These are phyloP conservation scores for Claviceps sp. DNA, from an alignment of 2,329 filamentous ascomycete species.

Conservation along the genomic window DNA sequence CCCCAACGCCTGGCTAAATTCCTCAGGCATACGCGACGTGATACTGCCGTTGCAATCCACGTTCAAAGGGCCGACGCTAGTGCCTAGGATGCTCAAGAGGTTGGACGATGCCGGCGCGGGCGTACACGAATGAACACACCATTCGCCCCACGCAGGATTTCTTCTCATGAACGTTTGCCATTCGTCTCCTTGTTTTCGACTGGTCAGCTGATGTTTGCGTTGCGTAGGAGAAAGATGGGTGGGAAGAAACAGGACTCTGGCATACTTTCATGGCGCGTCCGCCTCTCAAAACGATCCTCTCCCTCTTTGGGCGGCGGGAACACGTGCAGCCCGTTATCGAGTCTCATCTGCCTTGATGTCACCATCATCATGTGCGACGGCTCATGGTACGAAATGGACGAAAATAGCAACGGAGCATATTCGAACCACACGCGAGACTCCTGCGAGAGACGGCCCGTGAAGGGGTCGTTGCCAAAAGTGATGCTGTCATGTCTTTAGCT, in stretches of 20 bases:
- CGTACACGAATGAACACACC: slow-evolving; percentile 27
- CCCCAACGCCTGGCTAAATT: slow-evolving; percentile 5
- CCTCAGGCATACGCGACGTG: slow-evolving; percentile 19
- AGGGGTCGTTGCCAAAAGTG: slow-evolving; percentile 4
- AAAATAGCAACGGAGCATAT: slow-evolving; percentile 12
- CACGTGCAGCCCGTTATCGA: slow-evolving; percentile 20
- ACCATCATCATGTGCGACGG: slow-evolving; percentile 28
- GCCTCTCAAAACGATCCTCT: slow-evolving; percentile 17
- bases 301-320: slow-evolving; percentile 23
- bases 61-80: slow-evolving; percentile 31
- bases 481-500: slow-evolving; percentile 4
- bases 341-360: slow-evolving; percentile 23
- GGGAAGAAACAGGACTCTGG: background rate
- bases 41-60: slow-evolving; percentile 20
- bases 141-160: slow-evolving; percentile 17
- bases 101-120: slow-evolving; percentile 26
- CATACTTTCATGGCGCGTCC: slow-evolving; percentile 25
- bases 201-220: too few relatives aligned
- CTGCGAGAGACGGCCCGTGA: background rate
- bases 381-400: slow-evolving; percentile 34
- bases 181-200: too few relatives aligned
- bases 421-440: slow-evolving; percentile 16
- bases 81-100: slow-evolving; percentile 33
- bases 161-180: background rate
- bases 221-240: too few relatives aligned